Conservation (phyloP, 805 yeast genomes). For the Teunomyces stri region DNA sequence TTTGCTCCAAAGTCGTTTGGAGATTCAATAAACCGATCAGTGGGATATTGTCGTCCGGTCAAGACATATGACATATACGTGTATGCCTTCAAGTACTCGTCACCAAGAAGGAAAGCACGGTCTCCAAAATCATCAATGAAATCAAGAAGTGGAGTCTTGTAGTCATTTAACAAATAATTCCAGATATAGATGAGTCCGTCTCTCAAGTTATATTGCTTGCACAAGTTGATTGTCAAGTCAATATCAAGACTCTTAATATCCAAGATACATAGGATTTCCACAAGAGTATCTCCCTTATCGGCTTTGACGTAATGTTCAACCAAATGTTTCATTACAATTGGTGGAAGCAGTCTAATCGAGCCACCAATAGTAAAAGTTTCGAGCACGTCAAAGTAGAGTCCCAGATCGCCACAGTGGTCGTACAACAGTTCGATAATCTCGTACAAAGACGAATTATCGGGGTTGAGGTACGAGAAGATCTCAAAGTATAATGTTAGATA, state of each 20-base stretch:
- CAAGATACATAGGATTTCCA: constrained; percentile 65
- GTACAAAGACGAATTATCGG: constrained; percentile 5
- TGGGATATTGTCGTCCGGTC: constrained; percentile 81
- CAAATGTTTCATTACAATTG: constrained; percentile 59
- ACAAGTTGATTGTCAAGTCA: constrained; percentile 66
- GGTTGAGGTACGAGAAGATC: constrained; percentile 10
- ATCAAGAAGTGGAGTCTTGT: constrained; percentile 64
- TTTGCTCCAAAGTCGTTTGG: constrained; percentile 43
- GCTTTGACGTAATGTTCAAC: constrained; percentile 47
- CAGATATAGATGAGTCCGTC: constrained; percentile 72
- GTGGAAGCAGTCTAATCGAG: constrained; percentile 52
- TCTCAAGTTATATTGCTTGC: constrained; percentile 52
- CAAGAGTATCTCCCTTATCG: constrained; percentile 49
- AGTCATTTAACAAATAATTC: constrained; percentile 69
- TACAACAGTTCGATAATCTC: constrained; percentile 19
- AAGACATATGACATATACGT: constrained; percentile 66
- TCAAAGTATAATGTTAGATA: constrained; percentile 15
- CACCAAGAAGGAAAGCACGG: constrained; percentile 7
- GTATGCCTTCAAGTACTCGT: constrained; percentile 17
- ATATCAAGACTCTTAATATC: constrained; percentile 71
- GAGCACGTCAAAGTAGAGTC: constrained; percentile 50
- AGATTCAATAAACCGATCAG: constrained; percentile 47
- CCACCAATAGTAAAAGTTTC: constrained; percentile 51
- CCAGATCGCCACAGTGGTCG: constrained; percentile 28
- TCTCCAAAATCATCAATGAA: constrained; percentile 40